Evolutionary conservation across 1,139 yeast genomes (phyloP), one percentile per base, ranked within the genome.

Genomic region (Pichia sp.): DNA sequence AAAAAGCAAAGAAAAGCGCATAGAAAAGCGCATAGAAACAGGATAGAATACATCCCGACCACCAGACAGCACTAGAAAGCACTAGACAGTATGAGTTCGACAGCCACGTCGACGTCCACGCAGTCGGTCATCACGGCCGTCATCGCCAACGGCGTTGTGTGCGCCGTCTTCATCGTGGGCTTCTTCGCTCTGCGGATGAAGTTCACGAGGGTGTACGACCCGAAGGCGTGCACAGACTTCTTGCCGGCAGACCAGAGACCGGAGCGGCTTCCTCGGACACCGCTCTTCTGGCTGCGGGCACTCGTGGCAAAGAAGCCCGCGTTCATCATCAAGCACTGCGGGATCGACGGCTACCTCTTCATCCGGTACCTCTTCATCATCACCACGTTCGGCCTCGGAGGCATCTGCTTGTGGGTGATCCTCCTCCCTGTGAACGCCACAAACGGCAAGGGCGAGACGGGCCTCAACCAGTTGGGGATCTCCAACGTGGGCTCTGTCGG

Each of bases 341-440:
- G 97, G 45, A 70, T 89, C 13, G 98, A 92, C 70, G 97, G 97
- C 15, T 93, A 90, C 71, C 84, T 90, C 63, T 92, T 88, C 67
- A 70, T 89, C 53, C 77, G 99, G 61, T 93, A 84, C 69, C 68
- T 93, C 57, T 81, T 85, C 54, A 77, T 88, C 51, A 78, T 87
- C 56, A 75, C 81, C 34, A 69, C 79, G 16, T 69, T 88, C 51
- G 80, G 87, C 32, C 66, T 84, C 11, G 95, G 95, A 1, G 81
- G 88, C 54, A 60, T 87, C 36, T 62, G 86, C 23, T 71, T 85
- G 16, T 82, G 89, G 81, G 93, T 97, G 32, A 80, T 93, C 56
- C 74, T 93, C 57, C 76, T 93, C 59, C 95, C 99, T 0, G 86
- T 93, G 51, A 89, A 90, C 70, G 96, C 95, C 13, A 84, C 96